Base-by-base conservation (phyloP, 495 filamentous ascomycete genomes). In the Oidiodendron maius region DNA sequence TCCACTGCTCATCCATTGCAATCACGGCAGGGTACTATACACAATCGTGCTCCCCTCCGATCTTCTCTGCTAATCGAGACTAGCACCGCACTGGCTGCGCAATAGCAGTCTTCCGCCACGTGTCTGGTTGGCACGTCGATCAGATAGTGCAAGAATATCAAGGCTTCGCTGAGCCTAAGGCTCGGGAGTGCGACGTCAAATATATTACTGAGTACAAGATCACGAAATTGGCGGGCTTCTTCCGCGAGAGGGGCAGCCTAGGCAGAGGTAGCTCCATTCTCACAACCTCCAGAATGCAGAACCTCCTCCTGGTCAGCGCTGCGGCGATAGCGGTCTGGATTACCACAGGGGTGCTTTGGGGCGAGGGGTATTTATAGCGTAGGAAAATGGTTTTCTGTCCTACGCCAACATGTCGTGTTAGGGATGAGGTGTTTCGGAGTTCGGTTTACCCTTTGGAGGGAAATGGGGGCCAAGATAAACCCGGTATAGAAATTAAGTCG, bases 11-110 rank as follows among this genome's bases (percentile, higher is more conserved):
- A 78, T 95, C 25, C 89, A 95, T 57, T 95, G 89, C 67, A 95
- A 95, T 56, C 88, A 93, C 56, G 89, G 89, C 50, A 89, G 84
- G 70, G 83, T 86, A 68, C 26, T 5, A 30, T 5, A 12, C 26
- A 30, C 26, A 30, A 12, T 30, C 5, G 12, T 30, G 12, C 5
- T 30, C 26, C 12, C 5, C 13, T 21, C 16, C 3, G 9, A 10
- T n/a, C 17, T 12, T 52, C 22, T 24, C 13, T n/a, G 28, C 58
- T 66, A 26, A 64, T 50, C 23, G 40, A 21, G 26, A 16, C 48
- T 38, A 86, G 77, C 89, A 95, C 56, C 85, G 89, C 18, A 94
- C 89, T 23, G 89, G 89, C 30, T 93, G 88, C 57, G 79, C 89
- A 9, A 74, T 88, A 35, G 89, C 72, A 16, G 78, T 81, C 46